Percentiles rank a stretch among this genome's conserved stretches.
These are phyloP conservation scores for Podila epigama DNA, from an alignment of 192 early-diverging fungal genomes.

Conservation along the genomic window DNA sequence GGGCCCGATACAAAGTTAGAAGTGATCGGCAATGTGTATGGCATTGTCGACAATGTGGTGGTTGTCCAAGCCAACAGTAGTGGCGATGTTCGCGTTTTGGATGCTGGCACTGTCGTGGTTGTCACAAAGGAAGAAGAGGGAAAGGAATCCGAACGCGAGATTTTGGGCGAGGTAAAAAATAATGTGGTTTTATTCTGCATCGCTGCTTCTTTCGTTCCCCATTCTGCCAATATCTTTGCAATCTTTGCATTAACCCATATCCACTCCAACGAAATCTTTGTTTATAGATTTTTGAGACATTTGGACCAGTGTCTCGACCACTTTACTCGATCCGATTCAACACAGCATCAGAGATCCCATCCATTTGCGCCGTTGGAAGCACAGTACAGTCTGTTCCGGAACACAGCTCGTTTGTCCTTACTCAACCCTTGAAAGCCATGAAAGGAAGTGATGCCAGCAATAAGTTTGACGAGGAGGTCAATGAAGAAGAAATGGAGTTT, in stretches of 20 bases:
- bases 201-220: not conserved
- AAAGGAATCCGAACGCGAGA: conserved; percentile 53
- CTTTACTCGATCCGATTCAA: conserved; percentile 85
- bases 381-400: conserved; percentile 71
- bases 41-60: conserved; percentile 76
- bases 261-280: too few relatives aligned
- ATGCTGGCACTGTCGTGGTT: conserved; percentile 76
- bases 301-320: conserved; percentile 88
- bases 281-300: conserved; percentile 82
- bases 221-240: not conserved
- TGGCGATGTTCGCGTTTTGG: conserved; percentile 68
- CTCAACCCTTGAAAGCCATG: conserved; percentile 62
- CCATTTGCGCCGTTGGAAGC: conserved; percentile 49
- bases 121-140: not conserved
- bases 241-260: not conserved
- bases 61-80: conserved; percentile 65
- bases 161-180: conserved; percentile 67
- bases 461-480: conserved; percentile 90
- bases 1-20: conserved; percentile 56
- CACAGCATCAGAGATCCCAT: conserved; percentile 64
- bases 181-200: not conserved
- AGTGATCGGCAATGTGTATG: conserved; percentile 70
- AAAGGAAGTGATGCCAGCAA: conserved; percentile 96
- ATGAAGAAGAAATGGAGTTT: conserved; percentile 85
- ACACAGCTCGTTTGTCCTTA: conserved; percentile 71